Percentiles rank a stretch among this genome's conserved stretches.
Conservation (phyloP, 345 rosid species). For the Lumnitzera racemosa region DNA sequence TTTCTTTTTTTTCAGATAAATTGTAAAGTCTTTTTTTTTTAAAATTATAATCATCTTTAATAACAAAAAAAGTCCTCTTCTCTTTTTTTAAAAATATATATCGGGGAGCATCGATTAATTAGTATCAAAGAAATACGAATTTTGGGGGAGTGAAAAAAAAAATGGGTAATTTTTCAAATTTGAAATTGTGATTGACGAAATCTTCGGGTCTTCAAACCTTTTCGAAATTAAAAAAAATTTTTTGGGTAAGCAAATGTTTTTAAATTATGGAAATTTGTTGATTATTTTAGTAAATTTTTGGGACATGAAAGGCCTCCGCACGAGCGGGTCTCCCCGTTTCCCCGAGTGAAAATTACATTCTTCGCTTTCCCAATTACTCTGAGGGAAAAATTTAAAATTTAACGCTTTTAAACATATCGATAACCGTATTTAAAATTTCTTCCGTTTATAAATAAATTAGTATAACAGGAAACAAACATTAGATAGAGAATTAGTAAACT, state of each 20-base stretch:
- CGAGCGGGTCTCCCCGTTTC: slow-evolving; percentile 62
- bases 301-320: slow-evolving; percentile 52
- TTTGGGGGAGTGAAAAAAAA: slow-evolving; percentile 6
- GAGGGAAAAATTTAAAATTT: neutral
- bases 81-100: too few species aligned
- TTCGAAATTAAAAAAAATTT: slow-evolving; percentile 13
- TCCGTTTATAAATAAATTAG: too few species aligned
- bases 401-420: too few species aligned
- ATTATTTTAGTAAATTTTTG: slow-evolving; percentile 5
- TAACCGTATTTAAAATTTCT: too few species aligned
- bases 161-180: slow-evolving; percentile 9
- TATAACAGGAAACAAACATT: too few species aligned
- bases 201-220: slow-evolving; percentile 7
- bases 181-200: slow-evolving; percentile 12
- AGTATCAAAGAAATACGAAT: slow-evolving; percentile 12
- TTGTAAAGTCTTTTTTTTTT: too few species aligned
- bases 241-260: slow-evolving; percentile 16
- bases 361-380: slow-evolving; percentile 15
- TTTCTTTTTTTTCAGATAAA: too few species aligned
- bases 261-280: slow-evolving; percentile 6
- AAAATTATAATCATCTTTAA: too few species aligned
- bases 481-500: too few species aligned
- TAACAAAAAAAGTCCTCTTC: too few species aligned
- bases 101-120: neutral
- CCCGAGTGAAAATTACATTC: slow-evolving; percentile 32